Evolutionary conservation across 1,139 yeast species (phyloP), one percentile per base, ranked within the genome.

Genomic region (Saccharomyces hybrid): DNA sequence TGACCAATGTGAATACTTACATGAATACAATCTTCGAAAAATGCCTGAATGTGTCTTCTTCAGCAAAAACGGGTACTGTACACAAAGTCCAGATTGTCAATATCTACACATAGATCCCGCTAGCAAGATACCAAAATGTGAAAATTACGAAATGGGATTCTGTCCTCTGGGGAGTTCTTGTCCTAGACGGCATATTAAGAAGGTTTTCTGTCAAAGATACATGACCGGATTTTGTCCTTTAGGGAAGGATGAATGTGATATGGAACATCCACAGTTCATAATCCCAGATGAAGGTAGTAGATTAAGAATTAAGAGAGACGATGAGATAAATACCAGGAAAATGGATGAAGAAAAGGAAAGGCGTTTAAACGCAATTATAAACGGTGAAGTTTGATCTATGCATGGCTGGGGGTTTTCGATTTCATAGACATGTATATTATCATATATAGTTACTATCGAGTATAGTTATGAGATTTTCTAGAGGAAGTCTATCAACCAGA

Each of bases 21-120:
- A 95, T 71, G 99, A 95, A 67, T 93, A 91, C 69, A 93, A 93
- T 67, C 74, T 93, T 63, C 80, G 96, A 58, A 90, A 88, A 70
- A 91, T 95, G 96, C 99, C 99, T 2, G 99, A 95, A 70, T 95
- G 99, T 72, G 80, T 90, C 42, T 88, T 88, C 69, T 91, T 80
- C 70, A 79, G 89, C 55, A 83, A 87, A 70, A 90, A 89, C 68
- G 99, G 99, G 5, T 86, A 81, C 67, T 95, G 99, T 71, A 87
- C 96, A 8, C 97, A 91, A 51, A 81, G 93, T 0, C 95, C 97
- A 1, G 99, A 95, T 67, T 95, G 99, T 68, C 82, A 90, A 54
- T 93, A 90, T 70, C 76, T 88, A 53, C 99, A 95, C 70, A 84
- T 91, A 27, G 97, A 90, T 68, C 97, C 97, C 4, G 85, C 82